Evolutionary conservation across 495 filamentous ascomycete species (phyloP).

Genomic region (Aspergillus sclerotiicarbonarius): DNA sequence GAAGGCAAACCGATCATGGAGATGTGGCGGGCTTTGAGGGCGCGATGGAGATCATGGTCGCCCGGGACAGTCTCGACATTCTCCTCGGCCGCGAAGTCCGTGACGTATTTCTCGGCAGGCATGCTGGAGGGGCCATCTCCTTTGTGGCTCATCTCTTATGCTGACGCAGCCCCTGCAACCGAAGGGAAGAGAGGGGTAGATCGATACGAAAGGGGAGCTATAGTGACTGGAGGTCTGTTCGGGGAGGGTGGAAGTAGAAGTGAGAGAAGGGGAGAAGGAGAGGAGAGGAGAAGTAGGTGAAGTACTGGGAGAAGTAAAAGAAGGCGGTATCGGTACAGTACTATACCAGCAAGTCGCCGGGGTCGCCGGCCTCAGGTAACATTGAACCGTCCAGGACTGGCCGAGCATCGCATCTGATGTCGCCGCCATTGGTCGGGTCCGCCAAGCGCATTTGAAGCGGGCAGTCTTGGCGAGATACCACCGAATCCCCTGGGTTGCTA

Average conservation of each 20-base stretch:
- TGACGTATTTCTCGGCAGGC: neutral
- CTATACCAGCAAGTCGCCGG: too few species aligned
- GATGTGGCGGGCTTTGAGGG: slow-evolving; percentile 72
- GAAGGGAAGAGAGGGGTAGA: neutral
- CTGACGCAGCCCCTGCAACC: neutral
- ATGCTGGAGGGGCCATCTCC: neutral
- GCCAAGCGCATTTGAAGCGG: neutral
- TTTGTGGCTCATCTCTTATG: neutral
- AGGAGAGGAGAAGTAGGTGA: too few species aligned
- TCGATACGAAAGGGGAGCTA: neutral
- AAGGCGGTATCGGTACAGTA: neutral
- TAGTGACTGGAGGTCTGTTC: too few species aligned
- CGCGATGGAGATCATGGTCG: slow-evolving; percentile 58
- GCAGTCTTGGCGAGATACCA: neutral
- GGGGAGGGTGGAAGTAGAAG: too few species aligned
- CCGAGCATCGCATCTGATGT: neutral
- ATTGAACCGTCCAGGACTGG: neutral
- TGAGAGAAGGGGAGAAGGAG: neutral
- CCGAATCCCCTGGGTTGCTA: too few species aligned
- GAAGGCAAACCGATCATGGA: slow-evolving; percentile 66
- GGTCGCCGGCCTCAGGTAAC: neutral
- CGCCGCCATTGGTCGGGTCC: neutral
- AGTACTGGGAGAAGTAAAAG: neutral
- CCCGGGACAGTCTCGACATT: slow-evolving; percentile 23
- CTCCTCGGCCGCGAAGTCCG: slow-evolving; percentile 20